Evolutionary conservation across 2,329 filamentous ascomycete species (phyloP).

Genomic region (Fusarium globosum): DNA sequence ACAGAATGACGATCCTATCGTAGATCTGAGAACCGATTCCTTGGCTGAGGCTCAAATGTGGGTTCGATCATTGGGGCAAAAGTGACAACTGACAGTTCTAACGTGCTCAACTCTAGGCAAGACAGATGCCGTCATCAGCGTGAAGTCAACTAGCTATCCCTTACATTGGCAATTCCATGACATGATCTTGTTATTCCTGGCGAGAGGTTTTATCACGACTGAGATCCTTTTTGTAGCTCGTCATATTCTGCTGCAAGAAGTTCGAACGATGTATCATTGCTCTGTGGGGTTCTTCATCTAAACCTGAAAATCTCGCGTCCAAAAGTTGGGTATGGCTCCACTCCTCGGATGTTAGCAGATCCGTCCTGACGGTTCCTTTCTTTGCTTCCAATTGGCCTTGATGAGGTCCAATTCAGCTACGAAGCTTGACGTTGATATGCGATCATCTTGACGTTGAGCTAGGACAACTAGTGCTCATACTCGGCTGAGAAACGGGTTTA

Average conservation of each 20-base stretch:
- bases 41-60: not conserved
- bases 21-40: not conserved
- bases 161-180: not conserved
- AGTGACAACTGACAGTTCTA: not conserved
- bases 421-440: constrained; percentile 4
- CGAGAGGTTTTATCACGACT: no score
- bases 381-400: not conserved
- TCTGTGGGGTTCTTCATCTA: not conserved
- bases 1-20: not conserved
- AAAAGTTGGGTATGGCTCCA: not conserved
- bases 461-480: not conserved
- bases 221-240: accelerated
- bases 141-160: not conserved
- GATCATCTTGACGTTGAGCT: not conserved
- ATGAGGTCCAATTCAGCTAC: accelerated
- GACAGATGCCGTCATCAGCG: not conserved
- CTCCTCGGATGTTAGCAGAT: not conserved
- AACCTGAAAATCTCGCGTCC: no score
- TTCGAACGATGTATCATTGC: not conserved
- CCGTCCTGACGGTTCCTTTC: not conserved
- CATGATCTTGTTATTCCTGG: accelerated
- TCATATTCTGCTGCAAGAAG: not conserved
- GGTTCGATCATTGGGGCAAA: not conserved
- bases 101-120: no score
- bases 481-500: not conserved